Evolutionary conservation across 163 green algal genomes (phyloP).

Genomic region (Volvox carteri): DNA sequence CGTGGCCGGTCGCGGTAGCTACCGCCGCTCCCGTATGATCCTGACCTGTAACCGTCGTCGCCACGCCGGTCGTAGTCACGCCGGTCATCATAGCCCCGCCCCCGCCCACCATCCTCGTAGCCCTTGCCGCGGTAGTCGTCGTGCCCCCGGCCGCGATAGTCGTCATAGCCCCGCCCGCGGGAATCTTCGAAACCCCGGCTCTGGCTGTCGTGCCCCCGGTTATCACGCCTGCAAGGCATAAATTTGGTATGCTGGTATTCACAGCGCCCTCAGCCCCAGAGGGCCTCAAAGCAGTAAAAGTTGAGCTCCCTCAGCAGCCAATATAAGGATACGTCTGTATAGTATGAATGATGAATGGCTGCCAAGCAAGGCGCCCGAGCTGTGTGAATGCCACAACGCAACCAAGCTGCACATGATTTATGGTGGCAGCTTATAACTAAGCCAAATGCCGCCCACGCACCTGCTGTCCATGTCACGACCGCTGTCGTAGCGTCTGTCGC

Average conservation of each 20-base stretch:
- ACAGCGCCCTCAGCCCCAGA: not conserved
- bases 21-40: slow-evolving; percentile 34
- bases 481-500: slow-evolving; percentile 22
- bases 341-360: not conserved
- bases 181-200: slow-evolving; percentile 2
- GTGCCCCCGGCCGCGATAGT: not conserved
- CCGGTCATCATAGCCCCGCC: slow-evolving; percentile 12
- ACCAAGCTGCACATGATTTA: not conserved
- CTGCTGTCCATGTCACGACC: not conserved
- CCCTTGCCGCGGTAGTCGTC: not conserved
- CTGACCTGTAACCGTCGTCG: slow-evolving; percentile 52
- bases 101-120: slow-evolving; percentile 27
- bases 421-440: too few relatives aligned
- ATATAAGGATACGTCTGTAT: not conserved
- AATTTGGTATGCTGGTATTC: not conserved
- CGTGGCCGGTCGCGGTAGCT: slow-evolving; percentile 46
- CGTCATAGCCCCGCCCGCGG: slow-evolving; percentile 1
- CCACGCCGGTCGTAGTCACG: slow-evolving; percentile 22
- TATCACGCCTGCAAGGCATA: not conserved
- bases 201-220: slow-evolving; percentile 20
- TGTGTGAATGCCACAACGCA: not conserved
- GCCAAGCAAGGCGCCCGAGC: not conserved
- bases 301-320: not conserved
- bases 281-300: not conserved
- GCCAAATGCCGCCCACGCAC: too few relatives aligned